phyloP scores from a whole-genome alignment of 176 grass and related monocot genomes.

The Elaeis guineensis region DNA sequence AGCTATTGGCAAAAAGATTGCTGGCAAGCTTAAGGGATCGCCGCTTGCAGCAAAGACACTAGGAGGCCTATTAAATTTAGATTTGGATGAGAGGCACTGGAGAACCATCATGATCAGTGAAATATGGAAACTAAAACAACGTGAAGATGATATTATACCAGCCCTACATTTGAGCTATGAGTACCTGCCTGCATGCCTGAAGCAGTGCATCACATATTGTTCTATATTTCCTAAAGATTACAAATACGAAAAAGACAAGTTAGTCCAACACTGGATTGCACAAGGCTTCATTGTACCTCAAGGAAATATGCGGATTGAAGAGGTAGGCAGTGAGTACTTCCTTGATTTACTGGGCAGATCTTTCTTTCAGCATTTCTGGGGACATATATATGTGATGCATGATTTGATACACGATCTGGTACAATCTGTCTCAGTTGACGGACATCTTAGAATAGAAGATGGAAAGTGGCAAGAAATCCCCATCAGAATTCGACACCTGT shows the following conservation, averaged over 20 bases:
- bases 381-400: conserved; percentile 19
- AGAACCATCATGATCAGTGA: conserved; percentile 10
- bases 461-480: too few species aligned
- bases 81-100: conserved; percentile 2
- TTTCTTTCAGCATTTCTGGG: not conserved
- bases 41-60: not conserved
- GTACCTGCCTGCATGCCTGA: conserved; percentile 27
- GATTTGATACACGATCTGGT: conserved; percentile 36
- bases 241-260: not conserved
- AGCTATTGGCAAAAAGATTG: too few species aligned
- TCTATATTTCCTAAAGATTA: conserved; percentile 28
- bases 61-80: conserved; percentile 13
- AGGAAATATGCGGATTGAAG: not conserved
- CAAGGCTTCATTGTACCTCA: not conserved
- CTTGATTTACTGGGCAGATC: not conserved
- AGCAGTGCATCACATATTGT: conserved; percentile 36
- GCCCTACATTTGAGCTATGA: conserved; percentile 42
- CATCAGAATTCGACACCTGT: too few species aligned
- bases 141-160: conserved; percentile 20
- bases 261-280: conserved; percentile 2
- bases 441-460: not conserved
- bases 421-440: conserved; percentile 15
- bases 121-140: conserved; percentile 19
- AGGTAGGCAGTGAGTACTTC: not conserved
- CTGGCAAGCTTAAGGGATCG: too few species aligned